Percentiles rank a stretch among this genome's conserved stretches.
These are phyloP conservation scores for Penicillium occitanis DNA, from an alignment of 2,329 filamentous ascomycete species.

Conservation along the genomic window DNA sequence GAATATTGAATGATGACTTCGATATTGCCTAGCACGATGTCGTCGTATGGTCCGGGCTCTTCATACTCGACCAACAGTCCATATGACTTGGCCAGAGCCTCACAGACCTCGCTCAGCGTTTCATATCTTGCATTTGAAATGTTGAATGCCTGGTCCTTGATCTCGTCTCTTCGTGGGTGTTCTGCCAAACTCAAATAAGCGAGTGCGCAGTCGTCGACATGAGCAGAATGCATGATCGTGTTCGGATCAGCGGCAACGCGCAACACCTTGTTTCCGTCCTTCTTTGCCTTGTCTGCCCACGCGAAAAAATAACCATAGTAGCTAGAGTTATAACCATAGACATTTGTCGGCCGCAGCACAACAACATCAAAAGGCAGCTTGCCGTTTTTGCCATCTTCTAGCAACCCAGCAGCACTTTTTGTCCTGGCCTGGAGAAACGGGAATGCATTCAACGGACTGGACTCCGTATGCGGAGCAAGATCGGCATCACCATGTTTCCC, in stretches of 20 bases:
- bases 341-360: conserved; percentile 17
- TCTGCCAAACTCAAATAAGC: conserved; percentile 17
- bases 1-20: conserved; percentile 12
- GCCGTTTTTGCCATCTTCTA: background rate
- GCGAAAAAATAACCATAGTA: conserved; percentile 17
- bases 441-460: conserved; percentile 10
- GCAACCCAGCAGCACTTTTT: background rate
- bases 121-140: conserved; percentile 18
- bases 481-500: conserved; percentile 10
- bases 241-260: conserved; percentile 8
- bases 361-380: conserved; percentile 17
- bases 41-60: background rate
- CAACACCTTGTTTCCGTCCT: background rate
- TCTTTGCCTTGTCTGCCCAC: conserved; percentile 12
- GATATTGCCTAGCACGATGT: background rate
- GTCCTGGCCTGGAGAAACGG: conserved; percentile 13
- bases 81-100: conserved; percentile 16
- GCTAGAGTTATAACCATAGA: conserved; percentile 20
- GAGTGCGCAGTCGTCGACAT: conserved; percentile 18
- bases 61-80: conserved; percentile 9
- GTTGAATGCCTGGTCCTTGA: conserved; percentile 19
- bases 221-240: conserved; percentile 17
- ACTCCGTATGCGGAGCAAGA: conserved; percentile 17
- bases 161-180: conserved; percentile 6
- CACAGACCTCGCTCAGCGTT: conserved; percentile 4